Percentiles rank a stretch among this genome's conserved stretches.
Conservation (phyloP, 768 basidiomycete species). For the Leccinum rimulosum region DNA sequence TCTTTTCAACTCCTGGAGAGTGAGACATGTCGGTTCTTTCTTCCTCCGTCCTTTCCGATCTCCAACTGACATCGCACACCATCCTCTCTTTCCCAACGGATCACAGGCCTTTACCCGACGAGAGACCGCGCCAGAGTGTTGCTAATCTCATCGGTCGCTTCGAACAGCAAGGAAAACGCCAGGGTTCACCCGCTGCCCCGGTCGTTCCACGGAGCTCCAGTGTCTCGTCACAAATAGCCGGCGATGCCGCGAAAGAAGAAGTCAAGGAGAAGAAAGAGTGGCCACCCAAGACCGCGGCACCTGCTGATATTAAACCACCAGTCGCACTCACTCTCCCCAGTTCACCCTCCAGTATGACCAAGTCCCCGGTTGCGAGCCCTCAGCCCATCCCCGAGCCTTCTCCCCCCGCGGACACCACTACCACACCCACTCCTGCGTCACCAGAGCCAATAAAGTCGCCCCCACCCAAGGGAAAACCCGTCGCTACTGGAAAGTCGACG, state of each 20-base stretch:
- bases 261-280: conserved; percentile 72
- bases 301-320: conserved; percentile 36
- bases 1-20: conserved; percentile 20
- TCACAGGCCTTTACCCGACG: conserved; percentile 81
- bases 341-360: conserved; percentile 23
- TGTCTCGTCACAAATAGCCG: conserved; percentile 59
- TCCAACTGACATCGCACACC: conserved; percentile 11
- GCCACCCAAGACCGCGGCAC: conserved; percentile 55
- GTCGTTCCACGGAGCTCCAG: conserved; percentile 59
- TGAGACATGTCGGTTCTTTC: conserved; percentile 23
- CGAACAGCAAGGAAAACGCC: conserved; percentile 75
- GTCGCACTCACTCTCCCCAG: conserved; percentile 35
- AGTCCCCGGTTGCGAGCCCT: conserved; percentile 26
- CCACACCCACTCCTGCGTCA: conserved; percentile 22
- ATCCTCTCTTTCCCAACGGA: conserved; percentile 5
- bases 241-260: conserved; percentile 67
- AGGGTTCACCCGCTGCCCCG: conserved; percentile 39
- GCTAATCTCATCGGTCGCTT: conserved; percentile 90
- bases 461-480: conserved; percentile 20
- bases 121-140: conserved; percentile 81
- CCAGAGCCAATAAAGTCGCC: conserved; percentile 22
- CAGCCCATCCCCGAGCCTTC: conserved; percentile 28
- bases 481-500: conserved; percentile 19
- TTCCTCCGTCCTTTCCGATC: conserved; percentile 3
- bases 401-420: conserved; percentile 16